A percentile compares a stretch with the other conserved stretches of the same genome.
Conservation (phyloP, 345 rosid species). For the Acer yangbiense region DNA sequence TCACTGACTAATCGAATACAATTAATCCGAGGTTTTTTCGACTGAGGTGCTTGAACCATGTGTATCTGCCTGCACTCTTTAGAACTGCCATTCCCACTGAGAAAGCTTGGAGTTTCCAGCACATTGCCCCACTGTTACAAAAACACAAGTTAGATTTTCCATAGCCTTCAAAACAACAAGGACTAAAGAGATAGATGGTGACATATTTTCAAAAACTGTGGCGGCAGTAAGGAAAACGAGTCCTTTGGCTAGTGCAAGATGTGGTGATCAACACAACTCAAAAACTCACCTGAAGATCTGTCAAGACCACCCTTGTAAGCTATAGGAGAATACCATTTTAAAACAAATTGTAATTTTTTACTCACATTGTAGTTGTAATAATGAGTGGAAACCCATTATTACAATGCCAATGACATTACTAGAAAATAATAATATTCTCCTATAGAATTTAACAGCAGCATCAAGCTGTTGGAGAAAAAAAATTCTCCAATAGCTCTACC, state of each 20-base stretch:
- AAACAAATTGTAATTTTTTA: background rate
- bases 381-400: background rate
- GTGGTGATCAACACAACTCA: background rate
- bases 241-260: background rate
- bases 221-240: constrained; percentile 14
- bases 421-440: background rate
- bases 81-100: background rate
- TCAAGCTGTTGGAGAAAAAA: background rate
- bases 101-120: background rate
- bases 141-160: background rate
- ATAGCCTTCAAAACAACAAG: background rate
- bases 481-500: constrained; percentile 21
- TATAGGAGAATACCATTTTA: background rate
- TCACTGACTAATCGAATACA: background rate
- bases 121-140: constrained; percentile 1
- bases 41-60: background rate
- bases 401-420: background rate
- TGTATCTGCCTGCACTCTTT: constrained; percentile 1
- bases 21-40: background rate
- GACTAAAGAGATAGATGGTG: background rate
- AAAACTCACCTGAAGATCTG: background rate
- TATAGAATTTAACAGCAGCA: background rate
- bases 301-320: background rate
- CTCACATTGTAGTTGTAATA: background rate
- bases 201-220: background rate